Base-by-base conservation (phyloP, 108 stramenopile species). In the Cafeteria roenbergensis region DNA sequence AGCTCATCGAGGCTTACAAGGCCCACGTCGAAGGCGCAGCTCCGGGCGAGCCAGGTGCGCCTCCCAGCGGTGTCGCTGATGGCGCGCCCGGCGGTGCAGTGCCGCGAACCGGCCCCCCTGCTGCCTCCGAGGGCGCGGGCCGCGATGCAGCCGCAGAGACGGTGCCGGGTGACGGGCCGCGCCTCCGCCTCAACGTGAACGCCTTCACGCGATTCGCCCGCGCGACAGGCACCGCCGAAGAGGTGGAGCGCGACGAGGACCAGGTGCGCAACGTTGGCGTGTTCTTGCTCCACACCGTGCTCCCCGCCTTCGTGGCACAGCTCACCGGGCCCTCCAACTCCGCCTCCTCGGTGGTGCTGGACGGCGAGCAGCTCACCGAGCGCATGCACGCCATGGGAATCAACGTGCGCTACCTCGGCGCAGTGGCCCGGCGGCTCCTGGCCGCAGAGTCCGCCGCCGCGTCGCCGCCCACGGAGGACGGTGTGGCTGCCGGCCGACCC, bases 401-500 rank as follows among this genome's bases (percentile, higher is more conserved):
- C 62, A 97, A 97, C 70, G 83, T 93, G 69, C 84, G 96, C 9
- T 95, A 97, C 72, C 70, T 95, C 12, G 96, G 96, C 14, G 76
- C 80, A 26, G 74, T 97, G 33, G 91, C 91, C 28, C 62, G 64
- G 33, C 75, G 72, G n/a, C 85, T 86, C 57, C 30, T 57, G 24
- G 77, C 84, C 36, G 74, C 65, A 2, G 74, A 80, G 62, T 70
- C 74, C 25, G 72, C 64, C 51, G 25, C 25, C 37, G 9, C 42
- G n/a, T 8, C 30, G 20, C 26, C 32, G n/a, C n/a, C 52, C 29
- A 24, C 54, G 54, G 38, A 37, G 31, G 75, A 73, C 32, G 75
- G 65, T 50, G 59, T 30, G 22, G 34, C 33, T 31, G 54, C 33
- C 27, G 50, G 28, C 25, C 57, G 72, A 28, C 68, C 48, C 32